Evolutionary conservation across 108 stramenopile genomes (phyloP), one percentile per base, ranked within the genome.

Genomic region (Skeletonema potamos): DNA sequence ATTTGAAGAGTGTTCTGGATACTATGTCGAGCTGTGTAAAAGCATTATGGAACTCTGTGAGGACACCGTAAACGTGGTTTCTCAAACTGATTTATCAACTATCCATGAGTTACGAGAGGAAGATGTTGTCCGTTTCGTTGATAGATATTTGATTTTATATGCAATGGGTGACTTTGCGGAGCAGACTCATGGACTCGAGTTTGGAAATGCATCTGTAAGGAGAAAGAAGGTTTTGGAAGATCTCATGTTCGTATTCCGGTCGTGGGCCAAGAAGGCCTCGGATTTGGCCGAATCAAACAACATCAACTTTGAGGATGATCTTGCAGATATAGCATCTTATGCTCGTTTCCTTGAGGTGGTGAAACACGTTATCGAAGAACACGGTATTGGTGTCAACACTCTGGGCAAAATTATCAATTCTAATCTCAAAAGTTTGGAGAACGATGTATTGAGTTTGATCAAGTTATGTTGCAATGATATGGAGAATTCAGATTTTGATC

Each of bases 1-100:
- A 17, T 76, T 76, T 17, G 17, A 60, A 27, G 62, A 68, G 28
- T 76, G 55, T 55, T 55, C 68, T 55, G 48, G 27, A 29, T 29
- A 69, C 26, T 67, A 76, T 58, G 43, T 28, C 13, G 33, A 20
- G 22, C 1, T 51, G 3, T 64, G 67, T 13, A 57, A 26, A 32
- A 36, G n/a, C 13, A 62, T 76, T 18, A 8, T 27, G n/a, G 22
- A 32, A 20, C 48, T 34, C 26, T 8, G 64, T 10, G 24, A 63
- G 29, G 62, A 27, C 13, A 36, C 64, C 12, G 41, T 60, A 58
- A 41, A 12, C n/a, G 22, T 20, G 26, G 0, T 76, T 34, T 68
- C 59, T 34, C 28, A 44, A 1, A 63, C 62, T 26, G 75, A 68
- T 18, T 13, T 68, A 30, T 62, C 62, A 7, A 55, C 8, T 10